Percentiles rank a stretch among this genome's conserved stretches.
These are phyloP conservation scores for Cryptosporidium ubiquitum DNA, from an alignment of 169 alveolate species.

Conservation along the genomic window DNA sequence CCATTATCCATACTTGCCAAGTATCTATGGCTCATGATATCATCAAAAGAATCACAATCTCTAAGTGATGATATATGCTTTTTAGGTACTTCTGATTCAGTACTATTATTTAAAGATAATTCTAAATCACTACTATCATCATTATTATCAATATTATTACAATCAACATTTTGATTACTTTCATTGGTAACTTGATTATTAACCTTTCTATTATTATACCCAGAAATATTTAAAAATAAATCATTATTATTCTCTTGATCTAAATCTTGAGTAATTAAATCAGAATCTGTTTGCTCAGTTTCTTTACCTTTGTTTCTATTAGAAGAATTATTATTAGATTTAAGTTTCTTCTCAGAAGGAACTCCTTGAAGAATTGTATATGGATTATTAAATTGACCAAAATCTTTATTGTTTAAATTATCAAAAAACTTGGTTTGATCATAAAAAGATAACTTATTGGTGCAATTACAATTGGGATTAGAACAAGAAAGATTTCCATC, in stretches of 20 bases:
- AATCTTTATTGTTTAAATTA: not conserved
- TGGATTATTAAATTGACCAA: not conserved
- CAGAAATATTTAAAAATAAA: not conserved
- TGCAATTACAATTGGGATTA: not conserved
- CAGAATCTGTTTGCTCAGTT: not conserved
- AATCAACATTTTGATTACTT: not conserved
- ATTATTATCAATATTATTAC: too few species aligned
- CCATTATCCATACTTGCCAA: not conserved
- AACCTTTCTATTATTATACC: not conserved
- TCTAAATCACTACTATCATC: too few species aligned
- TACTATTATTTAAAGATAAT: too few species aligned
- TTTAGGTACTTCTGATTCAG: not conserved
- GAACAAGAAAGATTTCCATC: not conserved
- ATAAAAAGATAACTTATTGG: conserved; percentile 2
- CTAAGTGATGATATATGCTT: not conserved
- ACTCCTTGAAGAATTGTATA: not conserved
- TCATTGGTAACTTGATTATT: not conserved
- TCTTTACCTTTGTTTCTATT: not conserved
- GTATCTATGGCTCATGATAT: not conserved
- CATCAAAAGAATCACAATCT: not conserved
- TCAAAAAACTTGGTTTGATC: conserved; percentile 3
- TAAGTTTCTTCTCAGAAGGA: not conserved
- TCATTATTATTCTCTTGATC: not conserved
- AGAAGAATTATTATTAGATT: not conserved
- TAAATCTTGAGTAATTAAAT: not conserved